Conservation (phyloP, 1,139 yeast genomes). For the Blastobotrys malaysiensis region DNA sequence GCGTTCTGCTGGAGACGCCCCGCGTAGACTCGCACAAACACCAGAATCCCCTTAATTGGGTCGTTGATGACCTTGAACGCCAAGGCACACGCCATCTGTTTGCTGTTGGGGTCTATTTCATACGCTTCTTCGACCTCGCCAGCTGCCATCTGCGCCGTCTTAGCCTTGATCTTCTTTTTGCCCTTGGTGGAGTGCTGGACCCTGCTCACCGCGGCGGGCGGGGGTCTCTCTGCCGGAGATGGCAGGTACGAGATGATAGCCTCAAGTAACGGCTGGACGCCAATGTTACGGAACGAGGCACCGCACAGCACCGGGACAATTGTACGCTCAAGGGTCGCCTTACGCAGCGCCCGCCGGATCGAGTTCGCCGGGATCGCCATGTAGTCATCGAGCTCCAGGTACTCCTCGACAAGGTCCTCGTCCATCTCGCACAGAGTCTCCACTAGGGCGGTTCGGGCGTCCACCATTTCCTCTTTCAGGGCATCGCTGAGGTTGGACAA, state of each 20-base stretch:
- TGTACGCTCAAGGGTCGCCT: slow-evolving; percentile 51
- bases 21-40: slow-evolving; percentile 81
- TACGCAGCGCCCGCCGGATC: slow-evolving; percentile 54
- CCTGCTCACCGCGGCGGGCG: slow-evolving; percentile 44
- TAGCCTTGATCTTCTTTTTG: slow-evolving; percentile 13
- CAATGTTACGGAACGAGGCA: slow-evolving; percentile 85
- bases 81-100: slow-evolving; percentile 64
- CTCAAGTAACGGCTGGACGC: slow-evolving; percentile 91
- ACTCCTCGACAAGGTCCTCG: slow-evolving; percentile 69
- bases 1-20: slow-evolving; percentile 65
- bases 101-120: slow-evolving; percentile 53
- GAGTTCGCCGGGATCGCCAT: slow-evolving; percentile 47
- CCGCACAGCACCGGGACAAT: slow-evolving; percentile 87
- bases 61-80: slow-evolving; percentile 92
- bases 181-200: slow-evolving; percentile 1
- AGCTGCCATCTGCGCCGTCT: slow-evolving; percentile 13
- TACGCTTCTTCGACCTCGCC: slow-evolving; percentile 38
- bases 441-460: slow-evolving; percentile 67
- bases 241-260: slow-evolving; percentile 76
- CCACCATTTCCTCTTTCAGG: slow-evolving; percentile 43
- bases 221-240: slow-evolving; percentile 59
- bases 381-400: slow-evolving; percentile 60
- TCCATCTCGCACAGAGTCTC: slow-evolving; percentile 82
- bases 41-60: slow-evolving; percentile 71
- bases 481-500: slow-evolving; percentile 33